Conservation (phyloP, 345 rosid species). For the Aethionema arabicum region DNA sequence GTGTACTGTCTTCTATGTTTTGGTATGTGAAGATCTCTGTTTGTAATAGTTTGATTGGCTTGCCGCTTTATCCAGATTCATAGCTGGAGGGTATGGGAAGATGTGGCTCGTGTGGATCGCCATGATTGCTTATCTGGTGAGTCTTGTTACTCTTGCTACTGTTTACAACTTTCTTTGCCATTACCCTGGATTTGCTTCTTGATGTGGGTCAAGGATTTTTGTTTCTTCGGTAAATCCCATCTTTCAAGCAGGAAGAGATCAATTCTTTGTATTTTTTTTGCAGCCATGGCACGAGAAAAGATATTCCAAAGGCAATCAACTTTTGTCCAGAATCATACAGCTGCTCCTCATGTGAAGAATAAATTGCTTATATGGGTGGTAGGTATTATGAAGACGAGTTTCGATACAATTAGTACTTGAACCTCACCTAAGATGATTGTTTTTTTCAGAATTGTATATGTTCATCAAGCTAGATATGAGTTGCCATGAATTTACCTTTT, state of each 20-base stretch:
- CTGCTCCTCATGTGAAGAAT: slow-evolving; percentile 58
- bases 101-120: slow-evolving; percentile 66
- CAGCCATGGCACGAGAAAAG: slow-evolving; percentile 56
- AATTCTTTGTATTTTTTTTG: slow-evolving; percentile 20
- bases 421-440: background rate
- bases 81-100: slow-evolving; percentile 96
- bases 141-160: slow-evolving; percentile 14
- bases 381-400: background rate
- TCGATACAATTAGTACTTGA: background rate
- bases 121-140: slow-evolving; percentile 65
- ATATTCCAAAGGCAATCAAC: slow-evolving; percentile 72
- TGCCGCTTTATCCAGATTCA: slow-evolving; percentile 59
- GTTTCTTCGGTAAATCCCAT: background rate
- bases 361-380: slow-evolving; percentile 86
- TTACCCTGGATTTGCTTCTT: slow-evolving; percentile 7
- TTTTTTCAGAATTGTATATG: background rate
- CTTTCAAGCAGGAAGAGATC: background rate
- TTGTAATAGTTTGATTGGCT: background rate
- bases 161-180: slow-evolving; percentile 14
- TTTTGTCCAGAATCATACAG: slow-evolving; percentile 63
- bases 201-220: slow-evolving; percentile 2
- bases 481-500: background rate
- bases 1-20: slow-evolving; percentile 1
- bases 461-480: background rate
- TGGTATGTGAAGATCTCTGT: slow-evolving; percentile 4